phyloP scores from a whole-genome alignment of 2,329 filamentous ascomycete genomes.

The Beauveria rudraprayagi region DNA sequence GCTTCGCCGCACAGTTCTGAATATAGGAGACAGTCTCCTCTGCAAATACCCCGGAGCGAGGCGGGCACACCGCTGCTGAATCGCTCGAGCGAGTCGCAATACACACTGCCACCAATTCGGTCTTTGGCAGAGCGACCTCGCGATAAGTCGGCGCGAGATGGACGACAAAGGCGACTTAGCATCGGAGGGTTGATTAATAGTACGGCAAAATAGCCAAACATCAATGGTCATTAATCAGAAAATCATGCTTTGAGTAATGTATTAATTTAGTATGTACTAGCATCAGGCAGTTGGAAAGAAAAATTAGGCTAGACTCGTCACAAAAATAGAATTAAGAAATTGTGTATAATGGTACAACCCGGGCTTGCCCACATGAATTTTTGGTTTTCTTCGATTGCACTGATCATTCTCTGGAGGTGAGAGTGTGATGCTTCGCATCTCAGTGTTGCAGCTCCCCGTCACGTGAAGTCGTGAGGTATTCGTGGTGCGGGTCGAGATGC shows the following conservation, averaged over 20 bases:
- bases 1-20: constrained; percentile 37
- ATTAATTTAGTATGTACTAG: background rate
- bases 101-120: constrained; percentile 43
- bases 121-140: constrained; percentile 24
- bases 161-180: background rate
- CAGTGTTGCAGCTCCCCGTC: background rate
- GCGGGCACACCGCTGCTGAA: constrained; percentile 20
- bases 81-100: constrained; percentile 24
- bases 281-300: background rate
- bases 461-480: constrained; percentile 9
- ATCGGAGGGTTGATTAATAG: constrained; percentile 11
- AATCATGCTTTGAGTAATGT: background rate
- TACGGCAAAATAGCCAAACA: background rate
- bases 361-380: no score
- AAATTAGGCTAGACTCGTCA: background rate
- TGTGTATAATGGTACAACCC: background rate
- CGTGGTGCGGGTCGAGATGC: constrained; percentile 7
- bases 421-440: background rate
- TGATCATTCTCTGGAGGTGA: background rate
- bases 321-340: background rate
- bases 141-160: background rate
- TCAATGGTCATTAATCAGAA: background rate
- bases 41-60: constrained; percentile 48
- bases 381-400: background rate
- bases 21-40: constrained; percentile 38